Percentiles rank a stretch among this genome's conserved stretches.
Evolutionary conservation across 192 early-diverging fungal species (phyloP).

Genomic region (Gryganskiella cystojenkinii): DNA sequence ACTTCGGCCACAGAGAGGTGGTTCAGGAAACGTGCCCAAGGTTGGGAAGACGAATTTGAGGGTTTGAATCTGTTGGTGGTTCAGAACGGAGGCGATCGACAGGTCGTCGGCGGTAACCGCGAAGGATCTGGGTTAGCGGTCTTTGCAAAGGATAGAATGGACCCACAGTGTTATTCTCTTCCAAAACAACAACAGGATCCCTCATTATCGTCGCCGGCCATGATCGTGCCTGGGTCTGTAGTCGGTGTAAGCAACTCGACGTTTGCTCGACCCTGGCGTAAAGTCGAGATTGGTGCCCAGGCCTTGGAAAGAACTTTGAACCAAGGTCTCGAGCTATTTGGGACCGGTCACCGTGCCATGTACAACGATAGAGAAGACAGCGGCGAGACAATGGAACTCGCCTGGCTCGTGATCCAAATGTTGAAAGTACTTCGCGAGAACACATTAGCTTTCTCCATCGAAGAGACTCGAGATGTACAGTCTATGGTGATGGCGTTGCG

Average conservation of each 20-base stretch:
- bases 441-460: conserved; percentile 11
- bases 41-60: conserved; percentile 48
- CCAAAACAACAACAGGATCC: no score
- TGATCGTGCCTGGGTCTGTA: conserved; percentile 3
- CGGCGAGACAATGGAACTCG: conserved; percentile 22
- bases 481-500: conserved; percentile 9
- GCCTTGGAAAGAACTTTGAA: conserved; percentile 35
- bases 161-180: no score
- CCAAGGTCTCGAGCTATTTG: conserved; percentile 20
- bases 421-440: conserved; percentile 17
- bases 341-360: conserved; percentile 9
- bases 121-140: conserved; percentile 18
- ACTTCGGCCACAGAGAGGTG: conserved; percentile 17
- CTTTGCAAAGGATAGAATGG: not conserved
- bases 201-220: no score
- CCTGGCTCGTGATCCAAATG: conserved; percentile 41
- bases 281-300: conserved; percentile 50
- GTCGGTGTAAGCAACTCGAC: conserved; percentile 58
- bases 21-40: conserved; percentile 24
- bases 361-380: no score
- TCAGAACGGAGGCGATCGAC: conserved; percentile 19
- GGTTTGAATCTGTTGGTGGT: conserved; percentile 58
- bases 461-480: not conserved
- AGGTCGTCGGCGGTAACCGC: conserved; percentile 54
- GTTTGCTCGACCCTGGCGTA: conserved; percentile 54